These are phyloP conservation scores for Xylaria sp. DNA, from an alignment of 2,329 filamentous ascomycete species.

Conservation along the genomic window DNA sequence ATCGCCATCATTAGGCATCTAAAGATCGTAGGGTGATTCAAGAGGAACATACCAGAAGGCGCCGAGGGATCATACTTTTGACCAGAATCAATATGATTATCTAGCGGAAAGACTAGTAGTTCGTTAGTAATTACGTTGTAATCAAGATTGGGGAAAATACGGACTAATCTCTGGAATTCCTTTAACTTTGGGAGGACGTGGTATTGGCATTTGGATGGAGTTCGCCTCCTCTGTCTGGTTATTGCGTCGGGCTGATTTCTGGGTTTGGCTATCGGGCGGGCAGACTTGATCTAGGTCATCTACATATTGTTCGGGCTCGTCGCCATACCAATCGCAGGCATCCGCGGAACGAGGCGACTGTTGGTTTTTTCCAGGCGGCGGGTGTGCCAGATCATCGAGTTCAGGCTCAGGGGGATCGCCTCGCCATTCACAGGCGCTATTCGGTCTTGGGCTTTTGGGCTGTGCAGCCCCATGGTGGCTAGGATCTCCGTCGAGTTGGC, in stretches of 20 bases:
- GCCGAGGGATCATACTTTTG: neutral
- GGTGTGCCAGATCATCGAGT: constrained; percentile 45
- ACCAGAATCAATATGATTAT: neutral
- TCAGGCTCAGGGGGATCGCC: constrained; percentile 45
- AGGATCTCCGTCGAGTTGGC: constrained; percentile 34
- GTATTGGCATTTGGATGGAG: constrained; percentile 21
- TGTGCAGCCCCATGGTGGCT: neutral
- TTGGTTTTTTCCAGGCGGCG: constrained; percentile 25
- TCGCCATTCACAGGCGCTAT: constrained; percentile 43
- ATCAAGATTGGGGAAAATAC: neutral
- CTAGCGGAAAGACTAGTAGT: constrained; percentile 4
- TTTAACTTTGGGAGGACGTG: neutral
- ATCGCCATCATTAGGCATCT: neutral
- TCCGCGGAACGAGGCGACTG: constrained; percentile 18
- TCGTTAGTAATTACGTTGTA: constrained; percentile 2
- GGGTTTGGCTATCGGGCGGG: constrained; percentile 9
- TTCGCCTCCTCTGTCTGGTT: constrained; percentile 15
- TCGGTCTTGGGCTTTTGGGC: constrained; percentile 4
- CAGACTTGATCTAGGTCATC: constrained; percentile 28
- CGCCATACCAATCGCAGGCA: constrained; percentile 37
- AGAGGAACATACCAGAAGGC: neutral
- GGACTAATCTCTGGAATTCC: constrained; percentile 21
- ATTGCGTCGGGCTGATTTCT: constrained; percentile 3
- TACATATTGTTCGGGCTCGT: constrained; percentile 29
- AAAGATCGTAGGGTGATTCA: neutral